Percentiles rank a stretch among this genome's conserved stretches.
These are phyloP conservation scores for Gastrodia elata DNA, from an alignment of 106 monocot genomes.

Conservation along the genomic window DNA sequence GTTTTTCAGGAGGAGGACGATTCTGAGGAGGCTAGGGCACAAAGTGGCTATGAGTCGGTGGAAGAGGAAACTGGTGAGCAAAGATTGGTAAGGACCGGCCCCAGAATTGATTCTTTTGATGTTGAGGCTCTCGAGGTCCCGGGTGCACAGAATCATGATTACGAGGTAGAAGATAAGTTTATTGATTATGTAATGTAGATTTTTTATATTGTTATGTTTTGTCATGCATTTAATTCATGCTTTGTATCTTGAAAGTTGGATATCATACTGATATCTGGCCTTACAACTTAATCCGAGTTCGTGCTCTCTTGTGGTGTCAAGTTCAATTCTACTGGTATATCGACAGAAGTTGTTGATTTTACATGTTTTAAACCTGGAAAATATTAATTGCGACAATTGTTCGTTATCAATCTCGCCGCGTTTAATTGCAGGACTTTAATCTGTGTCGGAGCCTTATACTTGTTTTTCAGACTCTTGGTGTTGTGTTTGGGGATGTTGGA, in stretches of 20 bases:
- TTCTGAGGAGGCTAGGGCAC: slow-evolving; percentile 15
- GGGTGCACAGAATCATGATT: slow-evolving; percentile 46
- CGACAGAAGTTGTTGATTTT: background rate
- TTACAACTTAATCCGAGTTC: background rate
- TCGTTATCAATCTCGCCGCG: slow-evolving; percentile 4
- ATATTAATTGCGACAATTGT: background rate
- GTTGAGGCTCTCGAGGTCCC: slow-evolving; percentile 91
- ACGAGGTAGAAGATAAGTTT: slow-evolving; percentile 24
- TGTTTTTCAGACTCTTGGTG: slow-evolving; percentile 88
- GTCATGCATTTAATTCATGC: background rate
- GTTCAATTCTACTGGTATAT: background rate
- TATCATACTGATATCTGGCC: background rate
- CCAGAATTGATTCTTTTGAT: slow-evolving; percentile 85
- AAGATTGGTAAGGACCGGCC: slow-evolving; percentile 73
- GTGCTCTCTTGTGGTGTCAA: too few relatives aligned
- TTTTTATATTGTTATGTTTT: background rate
- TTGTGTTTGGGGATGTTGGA: slow-evolving; percentile 94
- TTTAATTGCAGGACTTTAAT: slow-evolving; percentile 62
- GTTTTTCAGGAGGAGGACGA: slow-evolving; percentile 42
- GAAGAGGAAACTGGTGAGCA: slow-evolving; percentile 38
- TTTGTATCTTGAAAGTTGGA: background rate
- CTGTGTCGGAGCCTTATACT: slow-evolving; percentile 47
- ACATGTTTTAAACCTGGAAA: background rate
- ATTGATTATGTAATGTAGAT: background rate
- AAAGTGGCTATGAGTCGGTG: slow-evolving; percentile 25